A percentile compares a stretch with the other conserved stretches of the same genome.
Evolutionary conservation across 306 rosid species (phyloP).

Genomic region (Fragaria vesca): DNA sequence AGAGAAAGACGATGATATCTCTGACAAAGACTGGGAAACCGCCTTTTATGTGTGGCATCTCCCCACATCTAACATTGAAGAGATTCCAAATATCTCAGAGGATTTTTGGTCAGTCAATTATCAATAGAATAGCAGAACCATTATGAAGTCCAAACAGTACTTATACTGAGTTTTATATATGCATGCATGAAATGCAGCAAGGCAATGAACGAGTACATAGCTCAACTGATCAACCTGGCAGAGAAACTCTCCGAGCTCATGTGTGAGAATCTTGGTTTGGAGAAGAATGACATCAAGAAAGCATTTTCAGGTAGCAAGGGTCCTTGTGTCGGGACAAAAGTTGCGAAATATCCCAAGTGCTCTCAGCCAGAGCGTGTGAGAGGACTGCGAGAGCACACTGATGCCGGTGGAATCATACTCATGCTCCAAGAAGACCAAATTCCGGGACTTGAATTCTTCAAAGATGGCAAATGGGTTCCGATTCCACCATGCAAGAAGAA

Average conservation of each 20-base stretch:
- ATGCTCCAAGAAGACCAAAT: conserved; percentile 83
- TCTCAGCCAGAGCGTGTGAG: conserved; percentile 61
- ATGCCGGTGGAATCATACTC: conserved; percentile 89
- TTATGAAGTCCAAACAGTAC: neutral
- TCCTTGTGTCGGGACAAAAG: conserved; percentile 78
- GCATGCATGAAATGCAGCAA: conserved; percentile 43
- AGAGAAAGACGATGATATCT: conserved; percentile 24
- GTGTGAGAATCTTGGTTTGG: conserved; percentile 74
- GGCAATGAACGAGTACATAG: conserved; percentile 67
- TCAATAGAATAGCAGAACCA: neutral
- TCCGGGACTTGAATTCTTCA: conserved; percentile 71
- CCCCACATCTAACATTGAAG: conserved; percentile 62
- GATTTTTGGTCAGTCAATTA: conserved; percentile 54
- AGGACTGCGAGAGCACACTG: conserved; percentile 90
- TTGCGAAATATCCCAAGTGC: conserved; percentile 77
- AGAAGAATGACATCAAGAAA: conserved; percentile 45
- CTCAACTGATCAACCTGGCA: conserved; percentile 51
- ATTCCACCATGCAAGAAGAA: conserved; percentile 85
- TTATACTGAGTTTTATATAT: conserved; percentile 1
- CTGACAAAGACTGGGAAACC: conserved; percentile 76
- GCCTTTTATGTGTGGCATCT: conserved; percentile 74
- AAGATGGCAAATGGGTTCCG: conserved; percentile 78
- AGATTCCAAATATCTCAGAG: conserved; percentile 46
- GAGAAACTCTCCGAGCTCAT: conserved; percentile 66
- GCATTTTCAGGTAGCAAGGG: conserved; percentile 57